phyloP scores from a whole-genome alignment of 306 rosid species.

The Vigna trinervia region DNA sequence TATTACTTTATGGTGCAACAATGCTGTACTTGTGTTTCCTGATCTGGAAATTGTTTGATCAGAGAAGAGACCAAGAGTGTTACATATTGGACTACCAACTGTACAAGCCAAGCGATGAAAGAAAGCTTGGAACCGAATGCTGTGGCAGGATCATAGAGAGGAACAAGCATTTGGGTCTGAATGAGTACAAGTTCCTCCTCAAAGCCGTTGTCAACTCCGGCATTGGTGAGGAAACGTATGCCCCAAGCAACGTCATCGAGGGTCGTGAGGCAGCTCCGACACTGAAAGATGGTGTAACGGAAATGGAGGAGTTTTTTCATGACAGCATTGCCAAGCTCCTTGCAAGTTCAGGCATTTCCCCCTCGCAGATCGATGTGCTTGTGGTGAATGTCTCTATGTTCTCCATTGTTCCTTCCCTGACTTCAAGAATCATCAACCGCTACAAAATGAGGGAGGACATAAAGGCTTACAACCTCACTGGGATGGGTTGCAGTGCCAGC shows the following conservation, averaged over 20 bases:
- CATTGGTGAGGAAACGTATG: slow-evolving; percentile 92
- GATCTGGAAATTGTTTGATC: slow-evolving; percentile 62
- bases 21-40: slow-evolving; percentile 53
- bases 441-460: slow-evolving; percentile 79
- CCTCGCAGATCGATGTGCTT: slow-evolving; percentile 77
- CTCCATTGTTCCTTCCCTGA: slow-evolving; percentile 63
- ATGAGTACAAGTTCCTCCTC: slow-evolving; percentile 77
- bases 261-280: slow-evolving; percentile 64
- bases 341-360: slow-evolving; percentile 50
- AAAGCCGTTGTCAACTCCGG: slow-evolving; percentile 92
- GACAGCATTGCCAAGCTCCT: slow-evolving; percentile 68
- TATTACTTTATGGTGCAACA: slow-evolving; percentile 46
- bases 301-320: slow-evolving; percentile 80
- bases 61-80: slow-evolving; percentile 63
- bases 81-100: slow-evolving; percentile 80
- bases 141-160: slow-evolving; percentile 64
- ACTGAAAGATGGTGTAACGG: slow-evolving; percentile 52
- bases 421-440: slow-evolving; percentile 63
- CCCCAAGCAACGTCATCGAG: slow-evolving; percentile 65
- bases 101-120: slow-evolving; percentile 72
- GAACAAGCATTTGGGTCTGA: slow-evolving; percentile 60
- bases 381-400: slow-evolving; percentile 86
- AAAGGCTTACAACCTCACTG: slow-evolving; percentile 78
- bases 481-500: slow-evolving; percentile 97
- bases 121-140: slow-evolving; percentile 66